Conservation (phyloP, 1,284 basidiomycete genomes). For the Cutaneotrichosporon sp. region DNA sequence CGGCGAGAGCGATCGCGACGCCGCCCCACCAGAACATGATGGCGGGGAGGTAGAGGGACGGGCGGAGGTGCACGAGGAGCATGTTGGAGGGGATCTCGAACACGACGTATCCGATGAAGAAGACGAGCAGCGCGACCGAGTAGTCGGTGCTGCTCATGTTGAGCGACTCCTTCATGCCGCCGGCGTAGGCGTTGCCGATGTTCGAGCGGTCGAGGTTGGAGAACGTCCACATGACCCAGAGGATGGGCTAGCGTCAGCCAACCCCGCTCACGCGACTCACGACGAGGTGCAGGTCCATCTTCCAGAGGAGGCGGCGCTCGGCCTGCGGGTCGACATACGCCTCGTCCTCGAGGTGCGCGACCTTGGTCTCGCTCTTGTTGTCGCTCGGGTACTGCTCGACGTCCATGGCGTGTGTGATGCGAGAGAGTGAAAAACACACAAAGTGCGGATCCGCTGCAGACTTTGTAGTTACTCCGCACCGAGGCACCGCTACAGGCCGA, state of each 20-base stretch:
- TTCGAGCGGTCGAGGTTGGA: constrained; percentile 21
- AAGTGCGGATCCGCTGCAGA: too few species aligned
- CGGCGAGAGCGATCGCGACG: constrained; percentile 19
- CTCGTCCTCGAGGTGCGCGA: not conserved
- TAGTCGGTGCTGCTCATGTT: constrained; percentile 17
- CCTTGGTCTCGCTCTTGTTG: not conserved
- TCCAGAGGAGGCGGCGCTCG: constrained; percentile 19
- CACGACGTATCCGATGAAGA: constrained; percentile 21
- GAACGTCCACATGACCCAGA: constrained; percentile 29
- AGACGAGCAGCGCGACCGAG: constrained; percentile 17
- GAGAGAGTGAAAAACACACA: not conserved
- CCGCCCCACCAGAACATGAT: constrained; percentile 31
- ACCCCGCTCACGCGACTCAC: not conserved
- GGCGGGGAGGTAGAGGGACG: constrained; percentile 31
- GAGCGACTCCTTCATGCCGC: constrained; percentile 20
- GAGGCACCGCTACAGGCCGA: not conserved
- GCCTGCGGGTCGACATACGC: constrained; percentile 7
- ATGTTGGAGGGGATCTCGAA: constrained; percentile 34
- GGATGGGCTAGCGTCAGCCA: constrained; percentile 14
- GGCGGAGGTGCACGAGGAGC: constrained; percentile 26
- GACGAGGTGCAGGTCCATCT: constrained; percentile 22
- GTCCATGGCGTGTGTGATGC: not conserved
- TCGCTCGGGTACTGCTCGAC: not conserved
- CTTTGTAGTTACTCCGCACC: too few species aligned
- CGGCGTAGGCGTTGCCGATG: constrained; percentile 28